Evolutionary conservation across 2,329 filamentous ascomycete genomes (phyloP).

Genomic region (Fusarium pseudonygamai): DNA sequence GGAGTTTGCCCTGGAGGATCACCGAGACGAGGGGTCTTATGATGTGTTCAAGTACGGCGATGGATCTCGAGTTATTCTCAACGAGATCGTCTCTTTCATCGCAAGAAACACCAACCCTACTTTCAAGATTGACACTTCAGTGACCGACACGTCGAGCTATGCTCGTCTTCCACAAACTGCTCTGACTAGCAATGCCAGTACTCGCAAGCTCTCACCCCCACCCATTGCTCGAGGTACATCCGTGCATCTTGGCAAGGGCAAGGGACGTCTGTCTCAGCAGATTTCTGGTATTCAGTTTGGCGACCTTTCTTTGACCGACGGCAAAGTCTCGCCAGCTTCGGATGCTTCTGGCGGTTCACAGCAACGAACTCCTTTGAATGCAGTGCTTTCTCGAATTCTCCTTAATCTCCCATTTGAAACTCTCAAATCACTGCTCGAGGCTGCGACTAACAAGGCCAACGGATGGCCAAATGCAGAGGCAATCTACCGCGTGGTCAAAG

Average conservation of each 20-base stretch:
- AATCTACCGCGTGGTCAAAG: slow-evolving; percentile 59
- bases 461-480: slow-evolving; percentile 60
- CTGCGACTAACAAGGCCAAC: slow-evolving; percentile 58
- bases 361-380: slow-evolving; percentile 50
- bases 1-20: slow-evolving; percentile 62
- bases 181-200: slow-evolving; percentile 9
- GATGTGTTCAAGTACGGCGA: slow-evolving; percentile 62
- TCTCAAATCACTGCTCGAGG: slow-evolving; percentile 73
- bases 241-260: slow-evolving; percentile 48
- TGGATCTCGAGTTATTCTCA: slow-evolving; percentile 64
- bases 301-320: slow-evolving; percentile 61
- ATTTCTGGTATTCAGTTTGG: slow-evolving; percentile 76
- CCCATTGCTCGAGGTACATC: slow-evolving; percentile 51
- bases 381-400: slow-evolving; percentile 71
- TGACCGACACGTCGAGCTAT: slow-evolving; percentile 49
- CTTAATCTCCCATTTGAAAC: slow-evolving; percentile 75
- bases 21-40: slow-evolving; percentile 48
- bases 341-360: slow-evolving; percentile 45
- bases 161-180: slow-evolving; percentile 51
- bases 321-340: slow-evolving; percentile 39
- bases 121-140: slow-evolving; percentile 66
- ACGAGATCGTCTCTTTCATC: slow-evolving; percentile 66
- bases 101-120: slow-evolving; percentile 66
- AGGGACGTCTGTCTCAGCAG: slow-evolving; percentile 58
- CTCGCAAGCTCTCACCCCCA: slow-evolving; percentile 26